phyloP scores from a whole-genome alignment of 164 flowering plant genomes.

The Hamamelis virginiana region DNA sequence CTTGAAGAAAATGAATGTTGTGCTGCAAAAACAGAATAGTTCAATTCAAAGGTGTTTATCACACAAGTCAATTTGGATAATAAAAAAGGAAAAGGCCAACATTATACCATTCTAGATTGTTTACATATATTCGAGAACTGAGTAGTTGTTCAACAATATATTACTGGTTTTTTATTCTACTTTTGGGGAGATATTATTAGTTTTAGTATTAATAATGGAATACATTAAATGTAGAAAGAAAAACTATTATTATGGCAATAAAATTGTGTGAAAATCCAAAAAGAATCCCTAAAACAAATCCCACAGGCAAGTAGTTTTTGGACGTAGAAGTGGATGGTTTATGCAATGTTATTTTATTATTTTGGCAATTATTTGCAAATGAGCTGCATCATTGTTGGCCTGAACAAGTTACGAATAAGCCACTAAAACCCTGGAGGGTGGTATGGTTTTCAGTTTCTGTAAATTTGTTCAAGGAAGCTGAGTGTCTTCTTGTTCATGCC shows the following conservation, averaged over 20 bases:
- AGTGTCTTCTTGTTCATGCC: background rate
- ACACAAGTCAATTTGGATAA: no score
- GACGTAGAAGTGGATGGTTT: background rate
- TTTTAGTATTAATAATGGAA: no score
- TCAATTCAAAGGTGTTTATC: no score
- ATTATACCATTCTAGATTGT: no score
- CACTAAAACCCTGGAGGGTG: background rate
- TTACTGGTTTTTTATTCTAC: no score
- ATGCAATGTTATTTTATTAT: background rate
- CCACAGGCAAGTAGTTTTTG: background rate
- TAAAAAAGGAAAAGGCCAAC: no score
- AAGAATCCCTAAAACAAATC: background rate
- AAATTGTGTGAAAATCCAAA: no score
- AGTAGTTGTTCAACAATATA: no score
- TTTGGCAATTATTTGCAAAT: background rate
- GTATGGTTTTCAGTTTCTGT: background rate
- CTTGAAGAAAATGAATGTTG: constrained; percentile 90
- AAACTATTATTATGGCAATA: no score
- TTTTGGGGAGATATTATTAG: no score
- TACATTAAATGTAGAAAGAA: no score
- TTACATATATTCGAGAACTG: no score
- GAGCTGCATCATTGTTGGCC: background rate
- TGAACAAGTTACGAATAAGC: background rate
- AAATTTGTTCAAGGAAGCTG: background rate
- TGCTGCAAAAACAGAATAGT: constrained; percentile 48